Base-by-base conservation (phyloP, 768 basidiomycete species). In the Scleroderma citrinum region DNA sequence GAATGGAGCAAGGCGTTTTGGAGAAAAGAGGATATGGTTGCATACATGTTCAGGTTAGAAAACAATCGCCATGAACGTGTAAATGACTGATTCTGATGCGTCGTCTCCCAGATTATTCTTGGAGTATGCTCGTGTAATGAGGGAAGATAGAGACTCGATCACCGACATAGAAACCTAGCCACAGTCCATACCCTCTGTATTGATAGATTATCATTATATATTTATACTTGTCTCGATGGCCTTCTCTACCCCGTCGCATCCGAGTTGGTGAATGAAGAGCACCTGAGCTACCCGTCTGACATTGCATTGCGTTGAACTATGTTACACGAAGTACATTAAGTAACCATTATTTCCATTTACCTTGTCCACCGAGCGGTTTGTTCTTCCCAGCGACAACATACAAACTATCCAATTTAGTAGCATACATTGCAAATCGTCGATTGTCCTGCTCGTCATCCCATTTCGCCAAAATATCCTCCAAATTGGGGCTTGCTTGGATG, bases 11-110 rank as follows among this genome's bases (percentile, higher is more conserved):
- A 68, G 50, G 56, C 53, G 5, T 77, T 70, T 61, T 83, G 79
- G 80, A 68, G 81, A 44, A 71, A 65, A 55, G 77, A 81, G 56
- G 81, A 82, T 59, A 58, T 80, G 62, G 66, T 66, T n/a, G 74
- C 78, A 11, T 81, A 81, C 59, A 69, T 73, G 54, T 79, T 75
- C 55, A 63, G 79, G 77, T 79, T 47, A 31, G 67, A 53, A 26
- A 41, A 20, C 0, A 71, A 31, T 60, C 78, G 42, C 77, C 78
- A 58, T 80, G 76, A 55, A 68, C 70, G 21, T 42, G 23, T 26
- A 7, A 5, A 14, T 14, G 11, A 4, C 8, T 29, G 14, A 17
- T 21, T 6, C 24, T 26, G 34, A 35, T 35, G n/a, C 39, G 13
- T 35, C 5, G 42, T 16, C 20, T 34, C 3, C n/a, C 26, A 78